phyloP scores from a whole-genome alignment of 495 filamentous ascomycete genomes.

The Aspergillus campestris region DNA sequence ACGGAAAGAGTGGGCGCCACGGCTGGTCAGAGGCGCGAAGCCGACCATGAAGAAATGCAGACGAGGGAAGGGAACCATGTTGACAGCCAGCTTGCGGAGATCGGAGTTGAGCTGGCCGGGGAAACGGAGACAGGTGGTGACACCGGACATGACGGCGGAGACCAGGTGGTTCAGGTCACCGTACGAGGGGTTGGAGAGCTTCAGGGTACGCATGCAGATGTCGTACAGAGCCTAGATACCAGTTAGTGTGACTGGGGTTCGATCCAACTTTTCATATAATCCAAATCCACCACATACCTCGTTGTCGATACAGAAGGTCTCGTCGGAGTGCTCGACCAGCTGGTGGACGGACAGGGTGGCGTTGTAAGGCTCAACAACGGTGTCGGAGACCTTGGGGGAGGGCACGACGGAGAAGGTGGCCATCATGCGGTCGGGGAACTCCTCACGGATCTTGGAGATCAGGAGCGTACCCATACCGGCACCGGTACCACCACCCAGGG shows the following conservation, averaged over 20 bases:
- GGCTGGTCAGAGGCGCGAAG: constrained; percentile 96
- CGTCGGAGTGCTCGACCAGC: constrained; percentile 99
- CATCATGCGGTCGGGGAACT: constrained; percentile 99
- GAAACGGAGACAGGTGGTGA: constrained; percentile 98
- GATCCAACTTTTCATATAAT: not conserved
- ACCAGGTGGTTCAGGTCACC: constrained; percentile 99
- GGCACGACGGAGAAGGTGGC: constrained; percentile 99
- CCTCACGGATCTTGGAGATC: constrained; percentile 99
- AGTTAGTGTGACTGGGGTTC: constrained; percentile 8
- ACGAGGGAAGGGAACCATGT: constrained; percentile 99
- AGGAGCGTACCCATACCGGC: constrained; percentile 99
- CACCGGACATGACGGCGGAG: constrained; percentile 99
- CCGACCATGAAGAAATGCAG: constrained; percentile 99
- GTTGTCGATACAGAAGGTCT: constrained; percentile 99
- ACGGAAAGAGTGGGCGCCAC: constrained; percentile 91
- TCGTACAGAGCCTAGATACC: constrained; percentile 82
- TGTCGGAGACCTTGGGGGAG: constrained; percentile 99
- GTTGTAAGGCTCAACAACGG: constrained; percentile 99
- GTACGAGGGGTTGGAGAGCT: constrained; percentile 96
- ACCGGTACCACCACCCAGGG: constrained; percentile 99
- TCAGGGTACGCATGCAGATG: constrained; percentile 99
- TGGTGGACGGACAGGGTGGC: constrained; percentile 98
- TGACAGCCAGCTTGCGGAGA: constrained; percentile 98
- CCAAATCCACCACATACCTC: constrained; percentile 48
- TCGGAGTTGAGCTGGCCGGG: constrained; percentile 99